Evolutionary conservation across 306 rosid genomes (phyloP).

Genomic region (Trifolium repens): DNA sequence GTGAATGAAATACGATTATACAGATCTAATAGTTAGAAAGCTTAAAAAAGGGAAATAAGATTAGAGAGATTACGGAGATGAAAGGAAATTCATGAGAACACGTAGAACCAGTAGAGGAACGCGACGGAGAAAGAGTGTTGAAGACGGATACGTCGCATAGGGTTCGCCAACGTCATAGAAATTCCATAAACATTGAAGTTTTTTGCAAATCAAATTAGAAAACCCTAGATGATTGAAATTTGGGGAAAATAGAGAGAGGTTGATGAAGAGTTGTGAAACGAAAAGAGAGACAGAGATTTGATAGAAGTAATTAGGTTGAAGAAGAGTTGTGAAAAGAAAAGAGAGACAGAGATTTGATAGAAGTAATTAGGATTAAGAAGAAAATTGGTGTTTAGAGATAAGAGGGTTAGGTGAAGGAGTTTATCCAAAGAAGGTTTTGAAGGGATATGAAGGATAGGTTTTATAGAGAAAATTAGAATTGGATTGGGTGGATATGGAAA

Average conservation of each 20-base stretch:
- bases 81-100: slow-evolving; percentile 64
- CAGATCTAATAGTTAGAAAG: slow-evolving; percentile 4
- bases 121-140: slow-evolving; percentile 58
- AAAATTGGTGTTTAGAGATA: not conserved
- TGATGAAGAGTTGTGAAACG: not conserved
- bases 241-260: not conserved
- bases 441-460: not conserved
- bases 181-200: slow-evolving; percentile 47
- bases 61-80: not conserved
- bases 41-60: not conserved
- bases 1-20: not conserved
- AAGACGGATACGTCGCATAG: slow-evolving; percentile 51
- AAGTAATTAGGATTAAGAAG: not conserved
- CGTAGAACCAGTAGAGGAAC: slow-evolving; percentile 61
- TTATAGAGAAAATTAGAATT: slow-evolving; percentile 18
- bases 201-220: not conserved
- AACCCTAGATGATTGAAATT: slow-evolving; percentile 31
- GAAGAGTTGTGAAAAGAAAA: not conserved
- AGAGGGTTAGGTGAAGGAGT: not conserved
- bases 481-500: slow-evolving; percentile 6
- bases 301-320: not conserved
- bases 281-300: not conserved
- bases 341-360: not conserved
- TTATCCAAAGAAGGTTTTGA: slow-evolving; percentile 23
- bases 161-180: slow-evolving; percentile 43